A percentile compares a stretch with the other conserved stretches of the same genome.
Conservation (phyloP, 345 rosid genomes). For the Pugionium dolabratum region DNA sequence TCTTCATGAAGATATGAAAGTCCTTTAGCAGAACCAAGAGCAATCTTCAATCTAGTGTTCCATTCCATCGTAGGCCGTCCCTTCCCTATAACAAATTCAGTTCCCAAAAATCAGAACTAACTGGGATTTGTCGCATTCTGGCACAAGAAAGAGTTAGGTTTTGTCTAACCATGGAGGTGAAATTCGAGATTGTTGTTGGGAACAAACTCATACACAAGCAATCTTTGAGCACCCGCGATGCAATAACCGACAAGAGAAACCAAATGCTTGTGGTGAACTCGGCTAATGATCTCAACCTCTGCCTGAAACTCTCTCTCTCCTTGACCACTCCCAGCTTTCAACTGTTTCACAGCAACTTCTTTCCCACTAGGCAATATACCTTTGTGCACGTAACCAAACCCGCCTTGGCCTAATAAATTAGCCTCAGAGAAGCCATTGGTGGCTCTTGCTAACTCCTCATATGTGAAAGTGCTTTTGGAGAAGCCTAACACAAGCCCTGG, state of each 20-base stretch:
- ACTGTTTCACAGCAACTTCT: slow-evolving; percentile 65
- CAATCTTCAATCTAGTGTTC: slow-evolving; percentile 71
- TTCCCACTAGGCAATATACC: slow-evolving; percentile 67
- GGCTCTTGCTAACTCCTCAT: slow-evolving; percentile 60
- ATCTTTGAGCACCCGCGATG: slow-evolving; percentile 49
- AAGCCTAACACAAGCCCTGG: slow-evolving; percentile 59
- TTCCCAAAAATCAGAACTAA: slow-evolving; percentile 5
- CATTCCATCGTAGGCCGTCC: slow-evolving; percentile 81
- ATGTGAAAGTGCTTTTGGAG: slow-evolving; percentile 68
- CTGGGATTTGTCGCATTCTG: no score
- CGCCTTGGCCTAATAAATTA: slow-evolving; percentile 71
- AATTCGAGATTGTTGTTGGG: slow-evolving; percentile 56
- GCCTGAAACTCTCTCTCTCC: slow-evolving; percentile 71
- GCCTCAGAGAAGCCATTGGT: slow-evolving; percentile 65
- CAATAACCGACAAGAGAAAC: slow-evolving; percentile 76
- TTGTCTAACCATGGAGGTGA: slow-evolving; percentile 62
- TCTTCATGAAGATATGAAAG: slow-evolving; percentile 97
- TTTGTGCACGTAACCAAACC: slow-evolving; percentile 68
- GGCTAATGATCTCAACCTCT: slow-evolving; percentile 69
- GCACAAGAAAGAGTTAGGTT: slow-evolving; percentile 1
- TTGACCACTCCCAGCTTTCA: slow-evolving; percentile 66
- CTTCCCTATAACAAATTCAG: slow-evolving; percentile 49
- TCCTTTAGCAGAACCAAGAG: slow-evolving; percentile 91
- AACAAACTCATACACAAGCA: slow-evolving; percentile 62
- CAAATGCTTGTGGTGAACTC: slow-evolving; percentile 70